Conservation (phyloP, 2,329 filamentous ascomycete genomes). For the Aspergillus sp. region DNA sequence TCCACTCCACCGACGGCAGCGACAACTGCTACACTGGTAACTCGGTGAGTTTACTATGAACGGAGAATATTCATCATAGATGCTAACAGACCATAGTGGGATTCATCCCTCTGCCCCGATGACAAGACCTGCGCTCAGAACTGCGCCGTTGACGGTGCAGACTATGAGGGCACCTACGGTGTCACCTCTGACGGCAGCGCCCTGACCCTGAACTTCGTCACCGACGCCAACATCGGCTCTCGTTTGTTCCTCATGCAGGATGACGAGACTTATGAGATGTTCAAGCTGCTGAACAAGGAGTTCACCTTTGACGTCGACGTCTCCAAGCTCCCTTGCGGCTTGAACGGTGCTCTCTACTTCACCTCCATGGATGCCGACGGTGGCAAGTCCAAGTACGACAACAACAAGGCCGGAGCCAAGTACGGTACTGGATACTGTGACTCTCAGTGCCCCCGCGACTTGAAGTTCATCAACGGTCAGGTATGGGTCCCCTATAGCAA, state of each 20-base stretch:
- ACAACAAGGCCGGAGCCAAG: slow-evolving; percentile 53
- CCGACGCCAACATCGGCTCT: slow-evolving; percentile 40
- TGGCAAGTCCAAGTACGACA: slow-evolving; percentile 46
- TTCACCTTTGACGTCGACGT: slow-evolving; percentile 70
- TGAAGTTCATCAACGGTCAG: slow-evolving; percentile 40
- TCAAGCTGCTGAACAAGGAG: slow-evolving; percentile 61
- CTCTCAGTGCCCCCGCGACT: slow-evolving; percentile 50
- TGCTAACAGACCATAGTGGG: slow-evolving; percentile 27
- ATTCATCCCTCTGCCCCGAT: slow-evolving; percentile 45
- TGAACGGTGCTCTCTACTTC: slow-evolving; percentile 68
- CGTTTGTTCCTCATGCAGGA: slow-evolving; percentile 61
- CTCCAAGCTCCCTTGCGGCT: slow-evolving; percentile 61
- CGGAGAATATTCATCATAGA: neutral
- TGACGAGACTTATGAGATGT: slow-evolving; percentile 59
- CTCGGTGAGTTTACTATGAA: slow-evolving; percentile 13
- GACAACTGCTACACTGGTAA: slow-evolving; percentile 56
- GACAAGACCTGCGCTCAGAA: slow-evolving; percentile 48
- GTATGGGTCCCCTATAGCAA: slow-evolving; percentile 5
- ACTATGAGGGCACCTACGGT: slow-evolving; percentile 50
- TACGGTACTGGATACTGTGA: slow-evolving; percentile 63
- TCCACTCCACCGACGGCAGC: slow-evolving; percentile 43
- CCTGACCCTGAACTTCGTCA: slow-evolving; percentile 46
- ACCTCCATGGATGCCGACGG: slow-evolving; percentile 58
- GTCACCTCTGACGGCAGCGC: slow-evolving; percentile 46
- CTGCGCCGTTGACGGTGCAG: slow-evolving; percentile 53